Percentiles rank a stretch among this genome's conserved stretches.
Evolutionary conservation across 2,329 filamentous ascomycete genomes (phyloP).

Genomic region (Fusarium camptoceras): DNA sequence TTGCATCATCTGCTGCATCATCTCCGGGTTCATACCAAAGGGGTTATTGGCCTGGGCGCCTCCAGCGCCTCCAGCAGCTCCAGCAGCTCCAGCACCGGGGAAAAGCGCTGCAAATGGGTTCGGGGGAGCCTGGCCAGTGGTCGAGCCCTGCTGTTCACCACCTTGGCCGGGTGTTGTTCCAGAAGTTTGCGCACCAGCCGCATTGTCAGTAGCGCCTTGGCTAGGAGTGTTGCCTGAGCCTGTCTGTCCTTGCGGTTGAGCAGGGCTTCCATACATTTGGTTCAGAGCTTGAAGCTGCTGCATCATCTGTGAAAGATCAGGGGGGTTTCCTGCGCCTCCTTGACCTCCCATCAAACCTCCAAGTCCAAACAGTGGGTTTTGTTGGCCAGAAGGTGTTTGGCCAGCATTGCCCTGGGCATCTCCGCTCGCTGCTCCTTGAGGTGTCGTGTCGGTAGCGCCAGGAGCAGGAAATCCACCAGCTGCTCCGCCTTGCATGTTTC

Average conservation of each 20-base stretch:
- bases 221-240: conserved; percentile 46
- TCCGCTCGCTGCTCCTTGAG: conserved; percentile 59
- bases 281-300: conserved; percentile 48
- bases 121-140: conserved; percentile 56
- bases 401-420: conserved; percentile 49
- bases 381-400: conserved; percentile 48
- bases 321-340: conserved; percentile 24
- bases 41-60: conserved; percentile 53
- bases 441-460: conserved; percentile 88
- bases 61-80: conserved; percentile 29
- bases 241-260: conserved; percentile 46
- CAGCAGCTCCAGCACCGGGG: conserved; percentile 26
- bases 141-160: conserved; percentile 39
- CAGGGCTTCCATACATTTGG: conserved; percentile 46
- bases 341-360: conserved; percentile 40
- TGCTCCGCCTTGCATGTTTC: conserved; percentile 70
- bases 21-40: conserved; percentile 65
- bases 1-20: conserved; percentile 66
- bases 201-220: conserved; percentile 42
- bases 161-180: conserved; percentile 35
- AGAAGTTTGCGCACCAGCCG: conserved; percentile 40
- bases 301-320: conserved; percentile 35
- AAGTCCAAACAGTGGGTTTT: conserved; percentile 48
- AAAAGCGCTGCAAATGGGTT: conserved; percentile 80
- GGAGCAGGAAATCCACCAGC: conserved; percentile 83